These are phyloP conservation scores for Solanum bulbocastanum DNA, from an alignment of 257 asterid species.

Conservation along the genomic window DNA sequence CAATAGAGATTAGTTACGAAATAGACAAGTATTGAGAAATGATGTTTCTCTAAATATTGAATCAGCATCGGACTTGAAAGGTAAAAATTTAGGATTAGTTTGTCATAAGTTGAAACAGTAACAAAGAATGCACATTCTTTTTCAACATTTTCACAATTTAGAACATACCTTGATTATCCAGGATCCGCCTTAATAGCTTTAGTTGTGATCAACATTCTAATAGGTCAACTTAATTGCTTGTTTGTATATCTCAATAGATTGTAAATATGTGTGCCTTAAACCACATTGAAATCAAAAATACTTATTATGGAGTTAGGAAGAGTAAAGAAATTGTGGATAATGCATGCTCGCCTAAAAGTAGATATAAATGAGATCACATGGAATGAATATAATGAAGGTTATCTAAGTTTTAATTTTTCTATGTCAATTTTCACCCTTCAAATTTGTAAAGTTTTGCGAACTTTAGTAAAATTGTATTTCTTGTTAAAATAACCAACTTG, in stretches of 20 bases:
- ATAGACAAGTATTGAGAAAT: background rate
- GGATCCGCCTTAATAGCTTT: background rate
- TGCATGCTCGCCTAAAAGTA: too few species aligned
- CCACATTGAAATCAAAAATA: background rate
- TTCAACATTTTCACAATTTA: too few species aligned
- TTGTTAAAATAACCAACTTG: too few species aligned
- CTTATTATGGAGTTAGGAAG: too few species aligned
- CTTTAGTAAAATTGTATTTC: too few species aligned
- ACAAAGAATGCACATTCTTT: background rate
- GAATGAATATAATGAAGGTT: too few species aligned
- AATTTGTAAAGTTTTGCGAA: too few species aligned
- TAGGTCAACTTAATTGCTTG: background rate
- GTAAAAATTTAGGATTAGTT: background rate
- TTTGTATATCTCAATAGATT: background rate
- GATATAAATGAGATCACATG: too few species aligned
- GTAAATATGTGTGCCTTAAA: background rate
- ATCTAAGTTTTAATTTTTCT: too few species aligned
- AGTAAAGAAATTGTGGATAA: too few species aligned
- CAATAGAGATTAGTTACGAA: background rate
- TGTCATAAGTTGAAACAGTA: background rate
- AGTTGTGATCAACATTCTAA: background rate
- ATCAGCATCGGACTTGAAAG: background rate
- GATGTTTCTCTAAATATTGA: background rate
- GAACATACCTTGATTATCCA: background rate
- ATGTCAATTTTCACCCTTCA: too few species aligned